phyloP scores from a whole-genome alignment of 768 basidiomycete species.

The Leccinum rimulosum region DNA sequence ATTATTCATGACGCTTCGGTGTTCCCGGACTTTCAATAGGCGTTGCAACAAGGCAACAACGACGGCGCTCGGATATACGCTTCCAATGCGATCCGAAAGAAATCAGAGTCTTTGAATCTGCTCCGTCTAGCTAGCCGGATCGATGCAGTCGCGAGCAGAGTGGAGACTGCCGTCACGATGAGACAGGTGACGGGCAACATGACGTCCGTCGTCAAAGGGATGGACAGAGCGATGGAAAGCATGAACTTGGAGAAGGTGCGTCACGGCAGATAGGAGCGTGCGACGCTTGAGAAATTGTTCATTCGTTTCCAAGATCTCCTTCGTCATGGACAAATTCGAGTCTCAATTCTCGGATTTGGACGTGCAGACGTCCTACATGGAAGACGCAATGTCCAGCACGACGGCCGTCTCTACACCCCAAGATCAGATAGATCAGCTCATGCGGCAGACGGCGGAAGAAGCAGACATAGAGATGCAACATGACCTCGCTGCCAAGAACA shows the following conservation, averaged over 20 bases:
- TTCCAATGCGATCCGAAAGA: constrained; percentile 97
- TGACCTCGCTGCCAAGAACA: constrained; percentile 69
- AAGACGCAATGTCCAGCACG: constrained; percentile 91
- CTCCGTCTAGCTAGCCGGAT: constrained; percentile 87
- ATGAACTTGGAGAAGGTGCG: constrained; percentile 97
- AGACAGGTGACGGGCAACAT: constrained; percentile 94
- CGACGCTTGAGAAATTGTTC: neutral
- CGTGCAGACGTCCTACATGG: constrained; percentile 98
- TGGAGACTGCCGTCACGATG: constrained; percentile 99
- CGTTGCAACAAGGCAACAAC: constrained; percentile 92
- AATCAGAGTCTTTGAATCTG: constrained; percentile 89
- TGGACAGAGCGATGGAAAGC: constrained; percentile 98
- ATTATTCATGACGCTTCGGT: neutral
- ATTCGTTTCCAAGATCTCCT: constrained; percentile 67
- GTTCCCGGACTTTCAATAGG: constrained; percentile 46
- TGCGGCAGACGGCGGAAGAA: constrained; percentile 95
- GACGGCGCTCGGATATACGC: constrained; percentile 99
- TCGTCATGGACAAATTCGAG: constrained; percentile 99
- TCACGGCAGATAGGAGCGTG: constrained; percentile 2
- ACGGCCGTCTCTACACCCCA: constrained; percentile 93
- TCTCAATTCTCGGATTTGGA: constrained; percentile 94
- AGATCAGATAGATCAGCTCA: constrained; percentile 91
- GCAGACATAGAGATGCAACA: constrained; percentile 95
- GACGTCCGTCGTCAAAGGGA: constrained; percentile 93
- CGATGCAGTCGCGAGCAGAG: constrained; percentile 94